A percentile compares a stretch with the other conserved stretches of the same genome.
phyloP scores from a whole-genome alignment of 2,329 filamentous ascomycete genomes.

The Didymella sp. region DNA sequence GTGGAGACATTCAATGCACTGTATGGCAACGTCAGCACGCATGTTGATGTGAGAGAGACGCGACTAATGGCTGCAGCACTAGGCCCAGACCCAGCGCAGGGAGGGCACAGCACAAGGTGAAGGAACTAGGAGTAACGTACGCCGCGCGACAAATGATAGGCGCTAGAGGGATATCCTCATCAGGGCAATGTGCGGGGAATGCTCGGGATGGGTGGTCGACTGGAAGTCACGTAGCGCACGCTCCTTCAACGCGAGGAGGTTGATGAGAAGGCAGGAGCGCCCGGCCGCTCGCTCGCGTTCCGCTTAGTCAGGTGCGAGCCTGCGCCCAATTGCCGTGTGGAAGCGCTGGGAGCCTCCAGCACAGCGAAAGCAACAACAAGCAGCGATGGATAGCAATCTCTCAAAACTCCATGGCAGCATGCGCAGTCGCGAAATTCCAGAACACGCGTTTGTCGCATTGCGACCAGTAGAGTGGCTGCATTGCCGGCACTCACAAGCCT shows the following conservation, averaged over 20 bases:
- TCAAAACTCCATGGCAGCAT: conserved; percentile 3
- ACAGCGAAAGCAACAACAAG: conserved; percentile 6
- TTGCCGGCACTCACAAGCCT: conserved; percentile 45
- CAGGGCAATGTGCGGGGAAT: conserved; percentile 36
- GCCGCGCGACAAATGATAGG: conserved; percentile 34
- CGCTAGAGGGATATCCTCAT: conserved; percentile 39
- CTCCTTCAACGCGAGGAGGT: conserved; percentile 44
- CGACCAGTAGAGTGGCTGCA: conserved; percentile 48
- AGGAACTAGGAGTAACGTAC: conserved; percentile 24
- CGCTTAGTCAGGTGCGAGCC: conserved; percentile 23
- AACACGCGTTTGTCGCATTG: conserved; percentile 36
- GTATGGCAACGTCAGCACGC: conserved; percentile 34
- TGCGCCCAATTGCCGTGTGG: neutral
- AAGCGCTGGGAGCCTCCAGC: conserved; percentile 6
- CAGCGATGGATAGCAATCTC: conserved; percentile 6
- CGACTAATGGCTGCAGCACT: conserved; percentile 29
- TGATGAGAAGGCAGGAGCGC: conserved; percentile 24
- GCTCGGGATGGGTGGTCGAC: conserved; percentile 38
- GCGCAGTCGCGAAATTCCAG: conserved; percentile 20
- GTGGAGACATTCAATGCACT: conserved; percentile 40
- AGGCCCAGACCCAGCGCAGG: conserved; percentile 27
- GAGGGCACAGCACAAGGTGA: conserved; percentile 21
- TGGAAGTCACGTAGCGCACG: conserved; percentile 42
- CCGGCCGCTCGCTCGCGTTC: conserved; percentile 11
- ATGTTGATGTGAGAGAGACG: conserved; percentile 42